Conservation (phyloP, 2,329 filamentous ascomycete genomes). For the Cladosporium sp. region DNA sequence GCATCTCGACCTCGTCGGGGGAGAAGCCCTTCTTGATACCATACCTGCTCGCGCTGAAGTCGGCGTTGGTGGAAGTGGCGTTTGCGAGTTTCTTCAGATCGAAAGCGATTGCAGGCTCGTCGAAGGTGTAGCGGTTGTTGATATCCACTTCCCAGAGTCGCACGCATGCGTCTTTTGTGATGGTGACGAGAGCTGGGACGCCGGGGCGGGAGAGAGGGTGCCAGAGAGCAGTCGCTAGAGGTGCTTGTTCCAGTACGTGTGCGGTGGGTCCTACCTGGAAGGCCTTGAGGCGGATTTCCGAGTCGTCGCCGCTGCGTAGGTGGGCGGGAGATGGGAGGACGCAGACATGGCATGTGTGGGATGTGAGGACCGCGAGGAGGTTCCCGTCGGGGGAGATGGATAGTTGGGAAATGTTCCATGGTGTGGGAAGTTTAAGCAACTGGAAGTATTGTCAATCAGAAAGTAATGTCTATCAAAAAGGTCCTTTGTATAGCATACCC, state of each 20-base stretch:
- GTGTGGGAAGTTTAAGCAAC: constrained; percentile 73
- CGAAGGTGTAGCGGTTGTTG: constrained; percentile 83
- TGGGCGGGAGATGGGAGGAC: constrained; percentile 78
- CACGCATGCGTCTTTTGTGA: constrained; percentile 83
- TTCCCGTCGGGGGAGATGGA: constrained; percentile 76
- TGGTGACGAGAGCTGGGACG: constrained; percentile 77
- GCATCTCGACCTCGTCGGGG: constrained; percentile 87
- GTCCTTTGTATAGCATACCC: constrained; percentile 17
- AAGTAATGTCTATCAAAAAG: background rate
- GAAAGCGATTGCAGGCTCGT: constrained; percentile 74
- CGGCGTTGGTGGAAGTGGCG: constrained; percentile 74
- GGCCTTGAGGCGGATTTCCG: constrained; percentile 73
- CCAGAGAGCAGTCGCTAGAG: constrained; percentile 80
- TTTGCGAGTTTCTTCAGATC: constrained; percentile 87
- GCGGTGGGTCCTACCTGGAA: constrained; percentile 90
- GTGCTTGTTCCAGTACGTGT: constrained; percentile 80
- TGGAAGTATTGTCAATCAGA: constrained; percentile 32
- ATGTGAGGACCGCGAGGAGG: constrained; percentile 79
- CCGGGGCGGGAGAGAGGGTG: constrained; percentile 78
- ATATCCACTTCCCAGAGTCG: constrained; percentile 85
- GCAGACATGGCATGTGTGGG: constrained; percentile 82
- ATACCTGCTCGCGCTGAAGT: constrained; percentile 72
- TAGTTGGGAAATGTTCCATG: constrained; percentile 79
- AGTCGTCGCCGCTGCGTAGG: constrained; percentile 63
- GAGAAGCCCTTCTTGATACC: constrained; percentile 79